A percentile compares a stretch with the other conserved stretches of the same genome.
Conservation (phyloP, 148 eudicot genomes). For the Vaccinium vitisidaea region DNA sequence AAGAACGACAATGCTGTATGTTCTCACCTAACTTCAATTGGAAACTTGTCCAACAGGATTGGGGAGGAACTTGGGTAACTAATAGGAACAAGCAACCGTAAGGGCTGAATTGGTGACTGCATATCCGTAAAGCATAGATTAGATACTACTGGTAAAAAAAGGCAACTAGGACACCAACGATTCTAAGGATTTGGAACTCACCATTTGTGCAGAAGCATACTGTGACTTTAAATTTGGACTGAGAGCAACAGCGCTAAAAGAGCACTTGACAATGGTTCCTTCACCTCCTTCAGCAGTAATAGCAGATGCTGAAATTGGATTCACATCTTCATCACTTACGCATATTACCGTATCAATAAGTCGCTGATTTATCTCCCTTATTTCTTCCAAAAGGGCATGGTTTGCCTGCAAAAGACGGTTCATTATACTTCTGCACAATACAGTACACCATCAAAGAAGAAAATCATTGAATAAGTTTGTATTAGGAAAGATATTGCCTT, state of each 20-base stretch:
- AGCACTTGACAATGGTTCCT: conserved; percentile 79
- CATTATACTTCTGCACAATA: not conserved
- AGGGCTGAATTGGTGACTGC: conserved; percentile 94
- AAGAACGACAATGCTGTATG: not conserved
- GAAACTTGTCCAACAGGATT: conserved; percentile 83
- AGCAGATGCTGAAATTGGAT: conserved; percentile 53
- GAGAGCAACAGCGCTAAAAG: conserved; percentile 73
- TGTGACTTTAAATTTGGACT: conserved; percentile 76
- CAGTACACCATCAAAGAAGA: not conserved
- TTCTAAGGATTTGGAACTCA: conserved; percentile 25
- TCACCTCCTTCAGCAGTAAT: conserved; percentile 58
- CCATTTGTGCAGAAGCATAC: conserved; percentile 89
- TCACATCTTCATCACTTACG: conserved; percentile 62
- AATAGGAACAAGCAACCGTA: conserved; percentile 75
- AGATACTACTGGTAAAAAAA: conserved; percentile 14
- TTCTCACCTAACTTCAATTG: conserved; percentile 73
- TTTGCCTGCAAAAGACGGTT: conserved; percentile 50
- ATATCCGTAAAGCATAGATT: conserved; percentile 21
- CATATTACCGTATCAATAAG: conserved; percentile 78
- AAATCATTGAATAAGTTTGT: not conserved
- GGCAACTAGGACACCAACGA: not conserved
- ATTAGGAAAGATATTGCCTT: not conserved
- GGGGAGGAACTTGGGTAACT: conserved; percentile 92
- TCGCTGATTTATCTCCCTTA: conserved; percentile 72
- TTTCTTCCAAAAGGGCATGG: conserved; percentile 79